A percentile compares a stretch with the other conserved stretches of the same genome.
phyloP scores from a whole-genome alignment of 2,329 filamentous ascomycete species.

The Cladosporium sp. region DNA sequence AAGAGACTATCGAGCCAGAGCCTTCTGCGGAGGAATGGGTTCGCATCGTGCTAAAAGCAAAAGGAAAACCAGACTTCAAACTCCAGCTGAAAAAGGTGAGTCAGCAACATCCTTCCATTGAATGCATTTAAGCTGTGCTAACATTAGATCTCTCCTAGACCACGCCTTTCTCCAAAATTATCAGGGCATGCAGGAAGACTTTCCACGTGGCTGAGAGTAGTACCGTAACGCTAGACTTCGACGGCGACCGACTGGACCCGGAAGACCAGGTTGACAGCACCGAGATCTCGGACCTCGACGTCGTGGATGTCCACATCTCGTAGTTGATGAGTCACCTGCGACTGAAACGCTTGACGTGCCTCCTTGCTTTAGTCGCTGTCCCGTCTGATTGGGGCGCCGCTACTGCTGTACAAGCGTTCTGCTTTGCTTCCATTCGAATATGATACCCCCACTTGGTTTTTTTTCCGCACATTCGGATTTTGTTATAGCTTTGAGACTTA shows the following conservation, averaged over 20 bases:
- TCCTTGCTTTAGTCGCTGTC: background rate
- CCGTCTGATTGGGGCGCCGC: too few relatives aligned
- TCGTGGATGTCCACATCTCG: constrained; percentile 68
- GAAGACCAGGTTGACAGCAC: constrained; percentile 58
- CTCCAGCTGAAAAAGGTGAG: constrained; percentile 47
- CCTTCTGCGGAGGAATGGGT: constrained; percentile 32
- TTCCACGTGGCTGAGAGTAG: constrained; percentile 50
- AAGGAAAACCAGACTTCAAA: constrained; percentile 47
- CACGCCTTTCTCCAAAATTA: constrained; percentile 60
- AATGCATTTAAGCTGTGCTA: background rate
- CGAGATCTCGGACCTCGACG: constrained; percentile 71
- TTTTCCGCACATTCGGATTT: background rate
- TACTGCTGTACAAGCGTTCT: background rate
- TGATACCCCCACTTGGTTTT: constrained; percentile 1
- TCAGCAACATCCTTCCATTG: constrained; percentile 5
- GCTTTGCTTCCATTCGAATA: background rate
- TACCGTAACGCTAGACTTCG: constrained; percentile 63
- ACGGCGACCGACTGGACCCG: constrained; percentile 67
- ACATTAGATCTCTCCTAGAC: constrained; percentile 32
- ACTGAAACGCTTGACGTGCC: background rate
- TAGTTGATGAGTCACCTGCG: constrained; percentile 26
- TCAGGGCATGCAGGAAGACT: constrained; percentile 57
- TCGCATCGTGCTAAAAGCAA: constrained; percentile 48
- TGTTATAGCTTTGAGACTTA: background rate
- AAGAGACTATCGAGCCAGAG: constrained; percentile 29